Evolutionary conservation across 768 basidiomycete species (phyloP).

Genomic region (Tubosaeta sp.): DNA sequence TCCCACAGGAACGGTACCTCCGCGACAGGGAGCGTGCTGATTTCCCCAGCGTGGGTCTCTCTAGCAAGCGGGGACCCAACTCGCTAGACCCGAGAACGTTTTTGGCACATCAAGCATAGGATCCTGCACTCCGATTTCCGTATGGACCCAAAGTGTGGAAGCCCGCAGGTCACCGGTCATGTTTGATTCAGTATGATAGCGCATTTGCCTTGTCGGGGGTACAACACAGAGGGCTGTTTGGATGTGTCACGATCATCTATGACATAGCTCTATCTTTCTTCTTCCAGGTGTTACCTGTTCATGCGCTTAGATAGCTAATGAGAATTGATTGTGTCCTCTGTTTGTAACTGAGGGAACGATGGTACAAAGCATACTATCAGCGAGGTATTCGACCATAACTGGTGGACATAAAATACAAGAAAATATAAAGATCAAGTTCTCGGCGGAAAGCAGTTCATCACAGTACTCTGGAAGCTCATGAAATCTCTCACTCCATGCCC

Average conservation of each 20-base stretch:
- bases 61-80: conserved; percentile 29
- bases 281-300: background rate
- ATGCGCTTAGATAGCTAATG: background rate
- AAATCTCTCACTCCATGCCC: conserved; percentile 6
- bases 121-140: background rate
- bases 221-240: background rate
- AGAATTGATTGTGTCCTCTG: background rate
- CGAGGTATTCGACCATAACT: too few species aligned
- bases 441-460: background rate
- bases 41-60: conserved; percentile 39
- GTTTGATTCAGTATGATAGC: background rate
- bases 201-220: background rate
- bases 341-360: too few species aligned
- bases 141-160: background rate
- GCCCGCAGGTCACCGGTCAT: background rate
- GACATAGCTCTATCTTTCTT: background rate
- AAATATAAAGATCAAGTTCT: too few species aligned
- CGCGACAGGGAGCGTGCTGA: conserved; percentile 20
- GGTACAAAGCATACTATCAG: too few species aligned
- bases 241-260: background rate
- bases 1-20: conserved; percentile 31
- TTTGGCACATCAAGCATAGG: conserved; percentile 27
- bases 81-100: conserved; percentile 40
- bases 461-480: background rate
- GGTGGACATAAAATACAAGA: too few species aligned